Base-by-base conservation (phyloP, 768 basidiomycete species). In the Termitomyces sp. region DNA sequence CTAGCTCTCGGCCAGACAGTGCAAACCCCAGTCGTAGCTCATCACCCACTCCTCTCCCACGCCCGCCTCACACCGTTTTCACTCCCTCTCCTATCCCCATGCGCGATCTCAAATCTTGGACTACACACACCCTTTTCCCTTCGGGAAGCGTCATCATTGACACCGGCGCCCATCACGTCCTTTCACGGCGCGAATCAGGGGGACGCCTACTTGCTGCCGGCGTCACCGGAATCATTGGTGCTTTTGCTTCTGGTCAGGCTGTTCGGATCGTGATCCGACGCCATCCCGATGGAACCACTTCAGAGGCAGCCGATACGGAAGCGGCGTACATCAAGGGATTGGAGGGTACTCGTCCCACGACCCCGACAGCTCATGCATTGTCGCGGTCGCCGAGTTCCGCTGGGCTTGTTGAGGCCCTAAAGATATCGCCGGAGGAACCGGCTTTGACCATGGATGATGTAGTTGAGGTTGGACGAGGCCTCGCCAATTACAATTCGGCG, bases 401-500 rank as follows among this genome's bases (percentile, higher is more conserved):
- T 5, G 67, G 66, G 14, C 74, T 79, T 30, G 62, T 51, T 3
- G 68, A 71, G 45, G 62, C 60, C 9, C n/a, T 41, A 44, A 54
- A 68, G 30, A 56, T 52, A 17, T 50, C 63, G 12, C 60, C 64
- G 7, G 73, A 73, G 33, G 73, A 73, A 56, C 54, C 63, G 10
- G 63, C 64, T 37, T 17, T 65, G 50, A 57, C 61, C 3, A 64
- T 68, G 21, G 67, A 61, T 72, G 90, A 96, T 62, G 76, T 91
- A 28, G 74, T 89, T 43, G 96, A 98, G 69, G 92, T 98, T 38
- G 97, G 96, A 0, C 82, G 96, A 40, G 97, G 97, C 1, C 75
- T 98, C 52, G 93, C 94, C 14, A 97, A 95, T 73, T 99, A 97
- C 69, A 98, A 98, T 67, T 95, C 90, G 47, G 86, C 84, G 42